Evolutionary conservation across 805 yeast species (phyloP).

Genomic region (Nakazawaea siamensis): DNA sequence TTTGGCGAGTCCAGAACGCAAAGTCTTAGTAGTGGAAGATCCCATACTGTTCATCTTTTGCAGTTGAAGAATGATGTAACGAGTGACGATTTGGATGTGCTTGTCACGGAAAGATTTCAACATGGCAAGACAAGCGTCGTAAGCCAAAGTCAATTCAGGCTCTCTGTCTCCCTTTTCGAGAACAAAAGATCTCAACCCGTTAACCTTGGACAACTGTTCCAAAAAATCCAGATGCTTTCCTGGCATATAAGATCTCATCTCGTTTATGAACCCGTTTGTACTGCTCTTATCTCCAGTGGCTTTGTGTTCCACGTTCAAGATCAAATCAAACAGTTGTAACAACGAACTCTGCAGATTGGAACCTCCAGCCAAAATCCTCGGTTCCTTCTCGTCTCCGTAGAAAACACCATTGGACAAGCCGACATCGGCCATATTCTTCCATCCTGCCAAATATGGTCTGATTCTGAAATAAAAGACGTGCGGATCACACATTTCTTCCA

Average conservation of each 20-base stretch:
- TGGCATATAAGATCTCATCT: conserved; percentile 90
- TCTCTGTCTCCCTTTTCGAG: conserved; percentile 25
- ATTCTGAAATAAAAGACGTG: conserved; percentile 81
- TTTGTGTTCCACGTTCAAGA: conserved; percentile 68
- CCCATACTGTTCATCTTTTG: conserved; percentile 45
- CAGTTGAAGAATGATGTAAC: conserved; percentile 79
- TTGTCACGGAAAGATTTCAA: conserved; percentile 83
- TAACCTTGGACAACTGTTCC: conserved; percentile 44
- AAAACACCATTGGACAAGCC: conserved; percentile 72
- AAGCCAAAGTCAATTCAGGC: conserved; percentile 59
- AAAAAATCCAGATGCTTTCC: conserved; percentile 73
- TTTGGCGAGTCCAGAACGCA: conserved; percentile 61
- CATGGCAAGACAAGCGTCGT: conserved; percentile 88
- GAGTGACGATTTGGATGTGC: conserved; percentile 86
- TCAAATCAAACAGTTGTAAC: conserved; percentile 77
- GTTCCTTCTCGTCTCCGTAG: conserved; percentile 58
- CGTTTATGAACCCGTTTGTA: conserved; percentile 52
- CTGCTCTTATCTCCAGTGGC: conserved; percentile 51
- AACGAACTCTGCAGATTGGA: conserved; percentile 90
- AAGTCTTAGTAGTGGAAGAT: conserved; percentile 37
- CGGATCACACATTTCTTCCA: conserved; percentile 95
- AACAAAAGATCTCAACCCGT: conserved; percentile 62
- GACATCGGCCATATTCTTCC: conserved; percentile 84
- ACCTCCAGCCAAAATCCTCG: conserved; percentile 72
- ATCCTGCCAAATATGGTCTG: conserved; percentile 88